phyloP scores from a whole-genome alignment of 192 early-diverging fungal genomes.

The Mortierella alpina region DNA sequence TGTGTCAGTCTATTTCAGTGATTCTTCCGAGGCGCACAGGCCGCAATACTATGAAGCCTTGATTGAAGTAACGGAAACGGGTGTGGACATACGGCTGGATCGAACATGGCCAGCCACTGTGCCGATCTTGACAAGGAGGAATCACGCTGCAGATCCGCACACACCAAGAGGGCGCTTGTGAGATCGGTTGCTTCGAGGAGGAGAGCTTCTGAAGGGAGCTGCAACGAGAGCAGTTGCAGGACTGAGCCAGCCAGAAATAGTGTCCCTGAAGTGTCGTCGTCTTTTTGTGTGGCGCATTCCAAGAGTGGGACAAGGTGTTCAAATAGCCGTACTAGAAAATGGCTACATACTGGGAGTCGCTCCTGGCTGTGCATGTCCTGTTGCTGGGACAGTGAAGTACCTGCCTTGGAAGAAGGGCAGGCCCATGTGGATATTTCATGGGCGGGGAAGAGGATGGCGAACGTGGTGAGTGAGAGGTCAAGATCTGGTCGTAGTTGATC shows the following conservation, averaged over 20 bases:
- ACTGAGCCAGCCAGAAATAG: neutral
- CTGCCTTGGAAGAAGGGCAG: neutral
- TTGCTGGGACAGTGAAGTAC: neutral
- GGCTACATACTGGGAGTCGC: neutral
- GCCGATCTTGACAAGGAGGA: slow-evolving; percentile 7
- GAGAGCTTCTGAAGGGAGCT: slow-evolving; percentile 4
- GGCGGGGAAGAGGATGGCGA: slow-evolving; percentile 16
- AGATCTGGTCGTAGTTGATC: neutral
- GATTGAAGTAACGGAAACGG: neutral
- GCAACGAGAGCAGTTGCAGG: slow-evolving; percentile 5
- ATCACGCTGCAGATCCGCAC: slow-evolving; percentile 16
- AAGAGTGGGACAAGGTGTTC: slow-evolving; percentile 15
- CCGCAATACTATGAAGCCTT: neutral
- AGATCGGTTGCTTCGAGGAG: neutral
- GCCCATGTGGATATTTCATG: slow-evolving; percentile 9
- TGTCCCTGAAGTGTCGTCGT: neutral
- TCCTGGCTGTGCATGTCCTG: neutral
- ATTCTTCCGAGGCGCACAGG: neutral
- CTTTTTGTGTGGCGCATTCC: neutral
- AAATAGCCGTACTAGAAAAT: slow-evolving; percentile 13
- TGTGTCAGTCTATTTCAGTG: neutral
- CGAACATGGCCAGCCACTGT: neutral
- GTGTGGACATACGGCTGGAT: neutral
- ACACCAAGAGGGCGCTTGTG: neutral
- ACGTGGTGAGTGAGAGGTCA: neutral